Base-by-base conservation (phyloP, 2,329 filamentous ascomycete genomes). In the Hypoxylon sp. region DNA sequence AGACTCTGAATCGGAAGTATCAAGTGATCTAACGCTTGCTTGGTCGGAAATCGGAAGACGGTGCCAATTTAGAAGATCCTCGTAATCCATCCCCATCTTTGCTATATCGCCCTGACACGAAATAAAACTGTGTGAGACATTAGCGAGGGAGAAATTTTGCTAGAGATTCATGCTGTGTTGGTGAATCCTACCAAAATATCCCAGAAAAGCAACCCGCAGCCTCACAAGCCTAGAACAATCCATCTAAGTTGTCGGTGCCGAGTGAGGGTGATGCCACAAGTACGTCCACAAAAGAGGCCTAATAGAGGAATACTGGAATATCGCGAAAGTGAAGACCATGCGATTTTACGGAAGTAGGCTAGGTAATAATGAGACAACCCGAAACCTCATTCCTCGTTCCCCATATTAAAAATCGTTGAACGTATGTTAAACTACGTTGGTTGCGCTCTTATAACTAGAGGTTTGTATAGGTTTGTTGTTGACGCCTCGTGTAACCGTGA, bases 1-100 rank as follows among this genome's bases (percentile, higher is more conserved):
- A 19, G 36, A 19, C 7, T 34, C 32, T 52, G 10, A 23, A 38
- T 50, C 25, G 17, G 58, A 41, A 3, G 52, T 45, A 11, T 38
- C 7, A 11, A 23, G 19, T 9, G 38, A 21, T 11, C 9, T 34
- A 30, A n/a, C 23, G 34, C 14, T 17, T 34, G n/a, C 14, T 28
- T 50, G 9, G 19, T 45, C 17, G 7, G 32, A 51, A 36, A 30
- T 19, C 14, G 66, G 52, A 49, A 57, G 36, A n/a, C 49, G 55
- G 5, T 55, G 30, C 55, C 60, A 57, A 17, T 30, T 38, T 6
- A 23, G 21, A 17, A 49, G 4, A 46, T 14, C 25, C 3, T 17
- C 28, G 45, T 48, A 10, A 48, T 55, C 19, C 13, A 55, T 43
- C 23, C 57, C 50, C 50, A 59, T 68, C 5, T 52, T 50, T 36